Conservation (phyloP, 2,329 filamentous ascomycete genomes). For the Xylariales sp. region DNA sequence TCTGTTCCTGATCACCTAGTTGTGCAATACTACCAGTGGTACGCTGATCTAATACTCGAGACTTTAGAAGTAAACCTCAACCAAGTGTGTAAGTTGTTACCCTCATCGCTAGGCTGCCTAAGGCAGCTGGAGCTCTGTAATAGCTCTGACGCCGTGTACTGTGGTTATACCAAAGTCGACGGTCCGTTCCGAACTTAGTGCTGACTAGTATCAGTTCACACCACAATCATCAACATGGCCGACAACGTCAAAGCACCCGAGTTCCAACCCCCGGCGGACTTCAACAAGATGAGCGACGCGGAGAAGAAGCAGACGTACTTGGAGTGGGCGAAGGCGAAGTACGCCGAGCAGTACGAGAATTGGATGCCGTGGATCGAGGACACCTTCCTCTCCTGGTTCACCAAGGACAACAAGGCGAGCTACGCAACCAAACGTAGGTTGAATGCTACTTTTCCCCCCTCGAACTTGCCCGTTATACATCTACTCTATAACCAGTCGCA, state of each 20-base stretch:
- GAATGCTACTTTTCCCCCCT: neutral
- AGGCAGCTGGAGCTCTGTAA: too few species aligned
- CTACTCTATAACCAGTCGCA: too few species aligned
- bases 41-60: too few species aligned
- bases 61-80: too few species aligned
- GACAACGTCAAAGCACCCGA: conserved; percentile 1
- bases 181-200: too few species aligned
- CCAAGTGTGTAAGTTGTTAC: too few species aligned
- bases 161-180: too few species aligned
- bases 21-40: too few species aligned
- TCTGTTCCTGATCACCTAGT: too few species aligned
- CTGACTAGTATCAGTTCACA: neutral
- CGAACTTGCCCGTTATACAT: too few species aligned
- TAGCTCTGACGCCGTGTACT: too few species aligned
- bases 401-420: conserved; percentile 71
- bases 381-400: conserved; percentile 66
- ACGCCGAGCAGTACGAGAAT: conserved; percentile 67
- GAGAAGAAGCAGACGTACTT: conserved; percentile 23
- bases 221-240: conserved; percentile 1
- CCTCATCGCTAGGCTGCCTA: too few species aligned
- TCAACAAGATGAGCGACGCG: conserved; percentile 9
- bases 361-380: conserved; percentile 79
- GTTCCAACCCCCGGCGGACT: conserved; percentile 10
- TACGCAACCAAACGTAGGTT: conserved; percentile 62
- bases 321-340: conserved; percentile 58